phyloP scores from a whole-genome alignment of 176 grass and related monocot genomes.

The Oryza rufipogon region DNA sequence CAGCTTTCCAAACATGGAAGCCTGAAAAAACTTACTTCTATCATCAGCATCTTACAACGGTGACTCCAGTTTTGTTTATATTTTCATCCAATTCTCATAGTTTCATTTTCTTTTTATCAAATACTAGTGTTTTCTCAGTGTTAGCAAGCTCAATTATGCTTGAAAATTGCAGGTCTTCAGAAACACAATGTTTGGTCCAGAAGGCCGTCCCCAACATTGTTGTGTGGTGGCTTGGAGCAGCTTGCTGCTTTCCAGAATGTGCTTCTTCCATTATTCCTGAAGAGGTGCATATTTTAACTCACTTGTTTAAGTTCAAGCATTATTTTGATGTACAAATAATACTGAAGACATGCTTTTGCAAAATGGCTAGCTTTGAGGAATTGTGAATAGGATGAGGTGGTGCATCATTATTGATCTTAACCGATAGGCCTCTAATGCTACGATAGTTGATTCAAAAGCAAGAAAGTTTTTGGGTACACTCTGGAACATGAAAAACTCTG shows the following conservation, averaged over 20 bases:
- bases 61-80: slow-evolving; percentile 53
- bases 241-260: slow-evolving; percentile 98
- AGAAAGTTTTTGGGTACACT: not conserved
- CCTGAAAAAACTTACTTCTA: slow-evolving; percentile 98
- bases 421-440: slow-evolving; percentile 16
- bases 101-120: slow-evolving; percentile 23
- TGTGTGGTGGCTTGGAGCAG: slow-evolving; percentile 98
- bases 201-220: slow-evolving; percentile 94
- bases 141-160: slow-evolving; percentile 42
- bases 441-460: slow-evolving; percentile 14
- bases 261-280: slow-evolving; percentile 89
- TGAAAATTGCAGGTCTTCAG: slow-evolving; percentile 77
- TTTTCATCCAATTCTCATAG: slow-evolving; percentile 1
- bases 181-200: slow-evolving; percentile 99
- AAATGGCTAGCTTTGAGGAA: slow-evolving; percentile 20
- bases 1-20: slow-evolving; percentile 95
- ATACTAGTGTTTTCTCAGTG: slow-evolving; percentile 18
- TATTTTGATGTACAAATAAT: slow-evolving; percentile 23
- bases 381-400: slow-evolving; percentile 24
- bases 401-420: slow-evolving; percentile 19
- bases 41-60: slow-evolving; percentile 98
- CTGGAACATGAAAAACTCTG: slow-evolving; percentile 1
- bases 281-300: slow-evolving; percentile 66
- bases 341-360: slow-evolving; percentile 13
- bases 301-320: slow-evolving; percentile 16